Evolutionary conservation across 2,329 filamentous ascomycete genomes (phyloP).

Genomic region (Akanthomyces dipterigenus): DNA sequence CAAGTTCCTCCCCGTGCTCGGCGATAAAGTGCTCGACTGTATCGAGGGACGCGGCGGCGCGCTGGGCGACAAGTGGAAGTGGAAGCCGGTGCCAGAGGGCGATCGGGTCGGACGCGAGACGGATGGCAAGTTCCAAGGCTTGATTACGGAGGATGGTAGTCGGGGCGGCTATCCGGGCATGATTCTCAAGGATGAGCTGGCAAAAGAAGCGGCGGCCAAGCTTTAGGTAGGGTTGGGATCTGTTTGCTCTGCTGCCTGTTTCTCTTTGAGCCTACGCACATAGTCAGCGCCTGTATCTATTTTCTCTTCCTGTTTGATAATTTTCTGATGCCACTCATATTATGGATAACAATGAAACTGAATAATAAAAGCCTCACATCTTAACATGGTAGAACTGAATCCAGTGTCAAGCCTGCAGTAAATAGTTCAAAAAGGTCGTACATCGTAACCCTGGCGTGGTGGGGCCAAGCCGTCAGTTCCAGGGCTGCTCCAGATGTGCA

Average conservation of each 20-base stretch:
- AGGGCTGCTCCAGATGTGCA: background rate
- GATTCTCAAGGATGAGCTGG: conserved; percentile 38
- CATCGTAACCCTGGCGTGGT: background rate
- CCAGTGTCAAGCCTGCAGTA: too few species aligned
- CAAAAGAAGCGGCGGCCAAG: conserved; percentile 18
- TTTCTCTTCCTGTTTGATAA: background rate
- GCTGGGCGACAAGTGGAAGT: conserved; percentile 54
- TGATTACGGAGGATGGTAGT: conserved; percentile 48
- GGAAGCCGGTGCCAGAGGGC: conserved; percentile 48
- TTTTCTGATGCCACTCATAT: background rate
- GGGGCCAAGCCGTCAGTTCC: conserved; percentile 1
- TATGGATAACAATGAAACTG: background rate
- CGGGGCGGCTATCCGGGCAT: conserved; percentile 42
- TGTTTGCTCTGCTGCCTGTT: background rate
- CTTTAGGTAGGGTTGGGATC: conserved; percentile 3
- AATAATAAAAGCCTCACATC: too few species aligned
- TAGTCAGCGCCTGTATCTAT: background rate
- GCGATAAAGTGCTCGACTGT: conserved; percentile 53
- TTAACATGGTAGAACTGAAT: too few species aligned
- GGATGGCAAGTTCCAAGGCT: conserved; percentile 29
- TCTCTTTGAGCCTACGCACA: background rate
- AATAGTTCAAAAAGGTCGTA: too few species aligned
- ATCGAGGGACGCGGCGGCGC: conserved; percentile 40
- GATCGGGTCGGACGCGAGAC: conserved; percentile 28
- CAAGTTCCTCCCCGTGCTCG: conserved; percentile 63